Evolutionary conservation across 441 rosid species (phyloP).

Genomic region (Capsella rubella): DNA sequence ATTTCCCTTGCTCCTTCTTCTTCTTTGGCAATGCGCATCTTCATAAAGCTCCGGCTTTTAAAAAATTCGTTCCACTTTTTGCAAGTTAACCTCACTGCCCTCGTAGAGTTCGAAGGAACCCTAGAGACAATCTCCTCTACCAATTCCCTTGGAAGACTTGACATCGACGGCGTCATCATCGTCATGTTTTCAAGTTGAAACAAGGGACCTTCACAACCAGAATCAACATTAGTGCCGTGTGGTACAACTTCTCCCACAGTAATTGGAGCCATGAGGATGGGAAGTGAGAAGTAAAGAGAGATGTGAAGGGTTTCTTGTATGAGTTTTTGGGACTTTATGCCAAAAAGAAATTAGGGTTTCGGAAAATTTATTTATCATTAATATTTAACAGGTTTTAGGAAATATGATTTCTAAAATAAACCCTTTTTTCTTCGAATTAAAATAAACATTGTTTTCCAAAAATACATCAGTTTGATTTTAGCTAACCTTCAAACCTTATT

Average conservation of each 20-base stretch:
- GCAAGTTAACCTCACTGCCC: background rate
- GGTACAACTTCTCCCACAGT: constrained; percentile 71
- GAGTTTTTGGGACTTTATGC: too few relatives aligned
- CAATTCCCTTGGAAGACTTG: background rate
- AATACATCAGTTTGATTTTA: too few relatives aligned
- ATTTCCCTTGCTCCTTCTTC: background rate
- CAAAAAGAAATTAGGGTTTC: too few relatives aligned
- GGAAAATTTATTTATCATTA: too few relatives aligned
- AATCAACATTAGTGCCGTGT: constrained; percentile 77
- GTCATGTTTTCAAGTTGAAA: background rate
- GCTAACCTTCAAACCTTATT: too few relatives aligned
- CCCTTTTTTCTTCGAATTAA: too few relatives aligned
- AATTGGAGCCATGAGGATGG: constrained; percentile 76
- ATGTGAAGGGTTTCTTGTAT: too few relatives aligned
- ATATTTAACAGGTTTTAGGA: too few relatives aligned
- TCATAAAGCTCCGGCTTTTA: background rate
- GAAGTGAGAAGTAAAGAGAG: background rate
- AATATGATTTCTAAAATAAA: too few relatives aligned
- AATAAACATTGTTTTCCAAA: too few relatives aligned
- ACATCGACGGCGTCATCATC: too few relatives aligned
- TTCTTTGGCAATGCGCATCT: background rate
- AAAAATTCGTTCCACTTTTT: background rate
- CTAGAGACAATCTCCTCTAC: background rate
- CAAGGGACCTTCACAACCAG: constrained; percentile 61
- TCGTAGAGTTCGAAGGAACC: background rate